phyloP scores from a whole-genome alignment of 2,329 filamentous ascomycete genomes.

The Alternaria hordeiaustralica region DNA sequence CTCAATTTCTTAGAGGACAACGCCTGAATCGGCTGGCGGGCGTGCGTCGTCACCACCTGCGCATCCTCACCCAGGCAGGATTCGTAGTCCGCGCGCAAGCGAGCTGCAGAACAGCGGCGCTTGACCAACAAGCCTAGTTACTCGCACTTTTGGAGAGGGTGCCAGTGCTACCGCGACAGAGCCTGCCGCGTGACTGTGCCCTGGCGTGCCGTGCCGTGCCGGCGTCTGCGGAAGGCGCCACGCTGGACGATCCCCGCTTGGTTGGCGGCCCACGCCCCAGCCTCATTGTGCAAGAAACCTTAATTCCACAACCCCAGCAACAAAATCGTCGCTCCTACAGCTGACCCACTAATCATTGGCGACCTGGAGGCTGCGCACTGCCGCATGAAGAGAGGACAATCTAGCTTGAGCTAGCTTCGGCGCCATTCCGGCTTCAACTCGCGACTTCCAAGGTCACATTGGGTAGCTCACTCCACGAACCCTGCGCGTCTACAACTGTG shows the following conservation, averaged over 20 bases:
- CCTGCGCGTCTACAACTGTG: background rate
- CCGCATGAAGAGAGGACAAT: background rate
- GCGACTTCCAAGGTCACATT: background rate
- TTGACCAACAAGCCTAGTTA: background rate
- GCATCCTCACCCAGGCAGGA: background rate
- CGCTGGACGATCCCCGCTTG: background rate
- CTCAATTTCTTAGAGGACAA: rapidly evolving
- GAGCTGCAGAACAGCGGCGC: background rate
- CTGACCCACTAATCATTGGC: background rate
- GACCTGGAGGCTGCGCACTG: background rate
- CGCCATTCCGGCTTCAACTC: background rate
- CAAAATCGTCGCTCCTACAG: background rate
- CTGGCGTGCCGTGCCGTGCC: background rate
- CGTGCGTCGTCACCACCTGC: background rate
- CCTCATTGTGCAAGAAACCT: background rate
- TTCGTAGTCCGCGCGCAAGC: background rate
- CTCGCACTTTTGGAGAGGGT: background rate
- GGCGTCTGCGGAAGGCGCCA: too few relatives aligned
- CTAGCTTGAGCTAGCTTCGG: background rate
- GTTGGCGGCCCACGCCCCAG: background rate
- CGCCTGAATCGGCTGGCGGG: background rate
- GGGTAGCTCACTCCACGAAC: background rate
- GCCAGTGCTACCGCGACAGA: background rate
- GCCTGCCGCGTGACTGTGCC: background rate
- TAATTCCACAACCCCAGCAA: background rate